These are phyloP conservation scores for Podaxis sp. DNA, from an alignment of 768 basidiomycete genomes.

Conservation along the genomic window DNA sequence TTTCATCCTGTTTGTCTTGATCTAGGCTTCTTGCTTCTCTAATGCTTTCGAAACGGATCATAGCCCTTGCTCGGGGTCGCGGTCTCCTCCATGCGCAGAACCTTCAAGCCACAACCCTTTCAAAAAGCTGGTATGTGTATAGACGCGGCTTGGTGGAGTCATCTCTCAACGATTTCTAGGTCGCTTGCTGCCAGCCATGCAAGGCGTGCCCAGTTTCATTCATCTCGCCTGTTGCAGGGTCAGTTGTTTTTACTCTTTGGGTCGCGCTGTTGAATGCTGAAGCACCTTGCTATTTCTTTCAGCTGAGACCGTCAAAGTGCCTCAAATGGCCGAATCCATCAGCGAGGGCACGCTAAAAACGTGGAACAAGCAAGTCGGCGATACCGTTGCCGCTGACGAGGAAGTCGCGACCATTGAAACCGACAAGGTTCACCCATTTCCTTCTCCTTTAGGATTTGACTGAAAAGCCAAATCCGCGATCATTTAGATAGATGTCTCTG, in stretches of 20 bases:
- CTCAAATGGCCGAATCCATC: slow-evolving; percentile 98
- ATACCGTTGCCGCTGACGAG: slow-evolving; percentile 86
- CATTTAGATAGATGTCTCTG: slow-evolving; percentile 89
- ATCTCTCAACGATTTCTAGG: slow-evolving; percentile 29
- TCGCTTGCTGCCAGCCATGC: slow-evolving; percentile 40
- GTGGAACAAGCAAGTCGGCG: slow-evolving; percentile 92
- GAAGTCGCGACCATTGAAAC: slow-evolving; percentile 98
- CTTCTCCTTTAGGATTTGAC: slow-evolving; percentile 2
- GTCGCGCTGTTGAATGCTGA: background rate
- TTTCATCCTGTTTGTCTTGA: background rate
- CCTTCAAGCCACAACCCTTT: slow-evolving; percentile 20
- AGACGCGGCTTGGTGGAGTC: background rate
- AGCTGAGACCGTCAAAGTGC: slow-evolving; percentile 92
- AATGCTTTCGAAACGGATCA: slow-evolving; percentile 71
- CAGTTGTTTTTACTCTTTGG: slow-evolving; percentile 16
- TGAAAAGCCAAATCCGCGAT: slow-evolving; percentile 2
- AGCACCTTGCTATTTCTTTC: background rate
- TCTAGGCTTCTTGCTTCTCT: background rate
- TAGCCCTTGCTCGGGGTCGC: slow-evolving; percentile 61
- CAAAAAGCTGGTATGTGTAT: slow-evolving; percentile 19
- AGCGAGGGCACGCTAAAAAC: slow-evolving; percentile 95
- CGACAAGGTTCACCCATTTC: slow-evolving; percentile 69
- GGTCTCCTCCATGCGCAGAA: slow-evolving; percentile 37
- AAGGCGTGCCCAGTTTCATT: slow-evolving; percentile 61
- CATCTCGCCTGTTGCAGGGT: slow-evolving; percentile 69